Percentiles rank a stretch among this genome's conserved stretches.
These are phyloP conservation scores for Carex cristatella DNA, from an alignment of 176 grass and related monocot species.

Conservation along the genomic window DNA sequence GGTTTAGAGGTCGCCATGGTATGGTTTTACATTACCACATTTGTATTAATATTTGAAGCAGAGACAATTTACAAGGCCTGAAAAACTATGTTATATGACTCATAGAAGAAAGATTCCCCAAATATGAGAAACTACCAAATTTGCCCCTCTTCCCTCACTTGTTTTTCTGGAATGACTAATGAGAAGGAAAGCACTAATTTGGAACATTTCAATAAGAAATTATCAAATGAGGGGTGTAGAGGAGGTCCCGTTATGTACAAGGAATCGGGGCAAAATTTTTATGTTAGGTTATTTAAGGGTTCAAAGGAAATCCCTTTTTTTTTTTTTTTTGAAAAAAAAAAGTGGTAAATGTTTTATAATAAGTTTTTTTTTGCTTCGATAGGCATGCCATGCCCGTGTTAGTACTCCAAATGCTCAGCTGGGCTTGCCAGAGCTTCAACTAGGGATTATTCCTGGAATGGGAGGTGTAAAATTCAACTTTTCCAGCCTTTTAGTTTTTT, in stretches of 20 bases:
- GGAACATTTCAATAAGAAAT: background rate
- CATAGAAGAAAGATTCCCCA: background rate
- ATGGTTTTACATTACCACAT: slow-evolving; percentile 24
- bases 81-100: background rate
- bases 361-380: background rate
- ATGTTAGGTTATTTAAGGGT: background rate
- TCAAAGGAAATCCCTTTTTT: background rate
- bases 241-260: background rate
- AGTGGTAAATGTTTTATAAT: background rate
- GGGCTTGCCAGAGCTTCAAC: slow-evolving; percentile 73
- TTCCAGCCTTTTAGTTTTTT: background rate
- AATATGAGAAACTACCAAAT: background rate
- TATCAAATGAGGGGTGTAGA: background rate
- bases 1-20: slow-evolving; percentile 92
- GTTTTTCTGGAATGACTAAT: background rate
- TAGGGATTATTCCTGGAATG: slow-evolving; percentile 86
- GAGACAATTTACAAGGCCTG: background rate
- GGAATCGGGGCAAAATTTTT: background rate
- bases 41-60: background rate
- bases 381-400: slow-evolving; percentile 79
- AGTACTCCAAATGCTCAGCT: slow-evolving; percentile 69
- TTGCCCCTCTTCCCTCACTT: background rate
- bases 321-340: background rate
- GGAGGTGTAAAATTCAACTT: slow-evolving; percentile 50
- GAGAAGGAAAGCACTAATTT: background rate